phyloP scores from a whole-genome alignment of 371 early-diverging fungal genomes.

The Syncephalastrum sp. region DNA sequence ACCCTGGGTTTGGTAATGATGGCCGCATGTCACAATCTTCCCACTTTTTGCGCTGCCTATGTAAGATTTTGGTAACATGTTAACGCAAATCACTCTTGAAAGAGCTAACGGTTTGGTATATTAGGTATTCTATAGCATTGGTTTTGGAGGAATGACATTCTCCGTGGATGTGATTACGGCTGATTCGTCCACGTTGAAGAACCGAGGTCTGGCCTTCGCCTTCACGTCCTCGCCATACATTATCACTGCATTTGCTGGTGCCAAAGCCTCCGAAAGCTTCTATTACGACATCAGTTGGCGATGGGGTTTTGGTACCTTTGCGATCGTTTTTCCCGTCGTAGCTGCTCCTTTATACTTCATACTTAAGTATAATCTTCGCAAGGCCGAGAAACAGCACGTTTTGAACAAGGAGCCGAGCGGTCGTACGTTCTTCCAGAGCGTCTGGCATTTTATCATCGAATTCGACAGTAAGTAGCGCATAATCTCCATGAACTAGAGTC shows the following conservation, averaged over 20 bases:
- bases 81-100: not conserved
- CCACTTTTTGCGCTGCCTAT: slow-evolving; percentile 24
- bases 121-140: slow-evolving; percentile 15
- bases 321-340: slow-evolving; percentile 17
- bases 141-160: slow-evolving; percentile 20
- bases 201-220: slow-evolving; percentile 18
- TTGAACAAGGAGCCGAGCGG: slow-evolving; percentile 2
- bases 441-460: slow-evolving; percentile 13
- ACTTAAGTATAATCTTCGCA: slow-evolving; percentile 15
- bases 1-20: slow-evolving; percentile 16
- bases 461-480: slow-evolving; percentile 13
- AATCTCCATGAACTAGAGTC: not conserved
- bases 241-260: slow-evolving; percentile 19
- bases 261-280: slow-evolving; percentile 17
- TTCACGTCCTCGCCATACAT: slow-evolving; percentile 22
- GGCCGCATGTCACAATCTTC: slow-evolving; percentile 19
- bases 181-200: slow-evolving; percentile 14
- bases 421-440: slow-evolving; percentile 2
- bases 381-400: slow-evolving; percentile 13
- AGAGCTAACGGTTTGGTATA: not conserved
- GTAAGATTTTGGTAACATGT: slow-evolving; percentile 5
- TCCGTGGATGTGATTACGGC: slow-evolving; percentile 19
- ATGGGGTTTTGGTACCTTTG: slow-evolving; percentile 21
- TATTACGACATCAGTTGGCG: slow-evolving; percentile 19
- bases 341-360: slow-evolving; percentile 19